Evolutionary conservation across 257 asterid genomes (phyloP).

Genomic region (Gynochthodes officinalis): DNA sequence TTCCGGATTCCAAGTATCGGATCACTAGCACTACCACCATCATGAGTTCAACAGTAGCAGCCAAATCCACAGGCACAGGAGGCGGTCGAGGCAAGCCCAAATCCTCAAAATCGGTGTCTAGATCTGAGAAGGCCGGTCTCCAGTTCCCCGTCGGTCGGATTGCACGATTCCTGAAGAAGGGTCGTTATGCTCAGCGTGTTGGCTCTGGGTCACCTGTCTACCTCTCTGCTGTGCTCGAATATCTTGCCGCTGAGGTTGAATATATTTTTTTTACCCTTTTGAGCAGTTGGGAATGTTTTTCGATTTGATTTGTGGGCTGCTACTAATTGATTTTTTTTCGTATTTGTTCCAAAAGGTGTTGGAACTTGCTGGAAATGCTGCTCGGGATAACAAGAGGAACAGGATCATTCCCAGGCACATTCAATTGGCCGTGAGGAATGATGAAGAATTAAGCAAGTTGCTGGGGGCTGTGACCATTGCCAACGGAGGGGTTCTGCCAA

Average conservation of each 20-base stretch:
- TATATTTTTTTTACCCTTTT: not conserved
- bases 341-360: conserved; percentile 30
- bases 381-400: conserved; percentile 64
- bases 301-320: not conserved
- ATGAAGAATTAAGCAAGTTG: conserved; percentile 61
- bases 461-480: conserved; percentile 60
- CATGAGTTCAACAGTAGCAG: conserved; percentile 39
- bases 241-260: conserved; percentile 74
- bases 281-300: not conserved
- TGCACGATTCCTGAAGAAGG: conserved; percentile 60
- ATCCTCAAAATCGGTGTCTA: conserved; percentile 48
- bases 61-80: conserved; percentile 35
- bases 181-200: conserved; percentile 61
- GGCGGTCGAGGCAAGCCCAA: conserved; percentile 61
- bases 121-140: conserved; percentile 56
- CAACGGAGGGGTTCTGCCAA: conserved; percentile 66
- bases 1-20: not conserved
- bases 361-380: conserved; percentile 74
- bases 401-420: conserved; percentile 69
- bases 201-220: conserved; percentile 73
- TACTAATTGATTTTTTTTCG: not conserved
- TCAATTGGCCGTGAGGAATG: conserved; percentile 67
- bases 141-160: conserved; percentile 70
- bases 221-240: conserved; percentile 63
- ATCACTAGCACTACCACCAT: too few species aligned